Conservation (phyloP, 2,329 filamentous ascomycete genomes). For the Monilinia laxa region DNA sequence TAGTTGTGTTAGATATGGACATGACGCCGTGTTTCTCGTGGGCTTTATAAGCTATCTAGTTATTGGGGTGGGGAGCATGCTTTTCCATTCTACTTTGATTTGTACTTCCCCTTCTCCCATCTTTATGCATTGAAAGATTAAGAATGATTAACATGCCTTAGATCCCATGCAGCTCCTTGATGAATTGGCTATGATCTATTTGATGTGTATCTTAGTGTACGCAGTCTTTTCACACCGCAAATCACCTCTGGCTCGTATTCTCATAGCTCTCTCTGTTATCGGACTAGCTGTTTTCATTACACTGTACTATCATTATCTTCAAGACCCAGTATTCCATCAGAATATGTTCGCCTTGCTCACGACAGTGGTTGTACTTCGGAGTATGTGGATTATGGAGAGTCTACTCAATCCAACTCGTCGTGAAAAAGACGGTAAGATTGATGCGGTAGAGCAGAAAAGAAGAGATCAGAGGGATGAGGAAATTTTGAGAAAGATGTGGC, state of each 20-base stretch:
- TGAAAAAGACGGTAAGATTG: not conserved
- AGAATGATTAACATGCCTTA: not conserved
- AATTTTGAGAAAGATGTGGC: not conserved
- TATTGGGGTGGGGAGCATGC: conserved; percentile 4
- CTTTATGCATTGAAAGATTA: too few relatives aligned
- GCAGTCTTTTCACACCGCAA: conserved; percentile 1
- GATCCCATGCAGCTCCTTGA: conserved; percentile 10
- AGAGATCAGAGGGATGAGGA: not conserved
- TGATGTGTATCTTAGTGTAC: conserved; percentile 2
- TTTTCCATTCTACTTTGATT: conserved; percentile 6
- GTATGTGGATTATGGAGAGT: conserved; percentile 10
- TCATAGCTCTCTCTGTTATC: not conserved
- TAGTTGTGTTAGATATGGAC: conserved; percentile 5
- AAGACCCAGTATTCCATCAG: conserved; percentile 9
- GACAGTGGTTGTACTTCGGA: not conserved
- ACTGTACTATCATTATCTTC: conserved; percentile 7
- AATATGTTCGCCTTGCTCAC: conserved; percentile 11
- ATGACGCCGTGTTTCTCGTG: not conserved
- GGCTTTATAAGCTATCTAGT: not conserved
- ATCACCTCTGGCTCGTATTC: not conserved
- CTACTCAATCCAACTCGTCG: conserved; percentile 1
- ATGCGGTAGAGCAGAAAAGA: not conserved
- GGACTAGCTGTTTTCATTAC: conserved; percentile 4
- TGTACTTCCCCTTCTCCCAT: not conserved
- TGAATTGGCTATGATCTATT: conserved; percentile 9